A percentile compares a stretch with the other conserved stretches of the same genome.
Evolutionary conservation across 371 early-diverging fungal species (phyloP).

Genomic region (Mortierella sp.): DNA sequence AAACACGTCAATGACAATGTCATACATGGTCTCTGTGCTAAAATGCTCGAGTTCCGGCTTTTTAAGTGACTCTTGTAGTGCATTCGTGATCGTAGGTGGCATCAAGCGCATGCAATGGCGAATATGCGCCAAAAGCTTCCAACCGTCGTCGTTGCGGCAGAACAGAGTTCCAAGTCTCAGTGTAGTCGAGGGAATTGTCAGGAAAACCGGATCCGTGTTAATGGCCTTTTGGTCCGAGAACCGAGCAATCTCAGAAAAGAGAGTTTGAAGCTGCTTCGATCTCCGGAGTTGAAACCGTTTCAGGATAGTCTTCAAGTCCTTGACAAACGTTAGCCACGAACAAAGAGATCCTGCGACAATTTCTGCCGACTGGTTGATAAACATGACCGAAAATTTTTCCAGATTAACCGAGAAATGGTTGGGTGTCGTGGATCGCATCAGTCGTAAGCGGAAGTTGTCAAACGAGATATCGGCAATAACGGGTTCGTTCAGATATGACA

Average conservation of each 20-base stretch:
- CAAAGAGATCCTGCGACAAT: constrained; percentile 78
- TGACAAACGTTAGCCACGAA: constrained; percentile 79
- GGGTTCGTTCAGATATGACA: constrained; percentile 61
- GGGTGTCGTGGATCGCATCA: constrained; percentile 61
- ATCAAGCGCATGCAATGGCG: constrained; percentile 70
- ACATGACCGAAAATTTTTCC: constrained; percentile 60
- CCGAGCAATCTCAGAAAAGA: constrained; percentile 68
- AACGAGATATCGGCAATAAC: constrained; percentile 72
- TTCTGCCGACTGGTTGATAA: constrained; percentile 79
- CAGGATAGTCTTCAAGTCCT: constrained; percentile 67
- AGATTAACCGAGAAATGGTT: constrained; percentile 63
- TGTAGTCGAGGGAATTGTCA: constrained; percentile 77
- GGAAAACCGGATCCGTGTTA: constrained; percentile 74
- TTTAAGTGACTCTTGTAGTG: constrained; percentile 61
- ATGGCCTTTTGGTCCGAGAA: constrained; percentile 61
- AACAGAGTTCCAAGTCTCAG: constrained; percentile 73
- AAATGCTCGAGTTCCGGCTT: constrained; percentile 51
- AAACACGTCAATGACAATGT: constrained; percentile 61
- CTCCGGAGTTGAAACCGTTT: constrained; percentile 64
- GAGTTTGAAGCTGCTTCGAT: constrained; percentile 67
- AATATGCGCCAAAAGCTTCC: constrained; percentile 81
- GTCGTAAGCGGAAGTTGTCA: constrained; percentile 63
- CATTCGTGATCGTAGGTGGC: constrained; percentile 52
- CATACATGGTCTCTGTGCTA: constrained; percentile 61
- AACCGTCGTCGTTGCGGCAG: constrained; percentile 77